phyloP scores from a whole-genome alignment of 371 early-diverging fungal species.

The Mortierella polycephala region DNA sequence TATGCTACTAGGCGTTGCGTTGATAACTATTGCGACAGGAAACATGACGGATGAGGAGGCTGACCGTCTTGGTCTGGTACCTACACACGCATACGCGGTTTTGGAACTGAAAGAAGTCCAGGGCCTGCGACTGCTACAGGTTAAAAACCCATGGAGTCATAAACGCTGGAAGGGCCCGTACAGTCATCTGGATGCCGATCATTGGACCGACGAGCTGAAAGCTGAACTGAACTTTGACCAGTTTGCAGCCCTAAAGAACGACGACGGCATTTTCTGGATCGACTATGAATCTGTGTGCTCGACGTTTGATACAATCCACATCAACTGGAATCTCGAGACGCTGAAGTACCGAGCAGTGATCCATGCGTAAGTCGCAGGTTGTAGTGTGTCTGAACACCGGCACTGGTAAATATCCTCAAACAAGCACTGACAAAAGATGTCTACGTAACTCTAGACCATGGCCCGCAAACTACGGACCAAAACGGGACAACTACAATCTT shows the following conservation, averaged over 20 bases:
- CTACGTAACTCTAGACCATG: constrained; percentile 59
- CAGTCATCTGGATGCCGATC: constrained; percentile 74
- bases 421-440: too few relatives aligned
- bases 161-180: constrained; percentile 87
- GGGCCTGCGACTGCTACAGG: constrained; percentile 60
- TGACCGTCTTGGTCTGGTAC: constrained; percentile 78
- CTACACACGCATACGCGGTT: constrained; percentile 92
- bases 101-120: constrained; percentile 63
- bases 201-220: constrained; percentile 80
- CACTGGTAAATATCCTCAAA: too few relatives aligned
- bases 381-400: too few relatives aligned
- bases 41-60: constrained; percentile 79
- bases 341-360: constrained; percentile 50
- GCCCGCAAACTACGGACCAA: constrained; percentile 71
- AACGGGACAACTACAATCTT: constrained; percentile 73
- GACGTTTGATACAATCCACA: constrained; percentile 85
- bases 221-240: constrained; percentile 77
- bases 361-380: constrained; percentile 54
- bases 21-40: constrained; percentile 77
- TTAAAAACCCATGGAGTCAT: constrained; percentile 94
- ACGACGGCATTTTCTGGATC: constrained; percentile 84
- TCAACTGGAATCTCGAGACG: constrained; percentile 85
- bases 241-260: constrained; percentile 60
- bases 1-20: constrained; percentile 60
- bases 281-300: constrained; percentile 83